Evolutionary conservation across 225 moss, liverwort and hornwort species (phyloP), one percentile per base, ranked within the genome.

Genomic region (Pleurozium schreberi): DNA sequence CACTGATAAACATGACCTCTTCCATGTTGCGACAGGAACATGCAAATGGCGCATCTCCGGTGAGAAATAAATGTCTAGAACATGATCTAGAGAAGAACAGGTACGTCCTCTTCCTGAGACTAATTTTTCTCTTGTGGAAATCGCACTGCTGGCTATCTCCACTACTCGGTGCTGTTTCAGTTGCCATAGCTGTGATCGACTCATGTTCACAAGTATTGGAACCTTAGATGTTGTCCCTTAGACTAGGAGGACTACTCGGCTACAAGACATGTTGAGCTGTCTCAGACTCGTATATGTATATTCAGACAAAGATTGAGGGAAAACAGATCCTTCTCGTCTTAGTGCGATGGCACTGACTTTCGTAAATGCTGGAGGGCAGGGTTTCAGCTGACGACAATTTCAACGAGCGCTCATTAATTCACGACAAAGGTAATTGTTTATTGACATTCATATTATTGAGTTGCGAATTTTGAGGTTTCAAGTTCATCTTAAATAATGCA

Each of bases 311-410:
- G 52, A 83, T 78, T 75, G 50, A 26, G n/a, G 73, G n/a, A 83
- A 57, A 49, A 21, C 36, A n/a, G 57, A 50, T 85, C 57, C 62
- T 63, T 86, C 83, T 50, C 43, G 71, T 75, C 53, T 49, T 80
- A 60, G 86, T 47, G 65, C 74, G 66, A 70, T 86, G 79, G 77
- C 40, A 84, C 88, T 91, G 74, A 93, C 68, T 67, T 81, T 47
- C 80, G 84, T 62, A 84, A 76, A 74, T 87, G 78, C 45, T 91
- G 86, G 88, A 88, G 86, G 81, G 78, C 90, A 93, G 90, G 89
- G 89, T 93, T 89, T 93, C 84, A 84, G 89, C 89, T 86, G 93
- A 83, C 65, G 88, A 91, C 66, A 91, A 93, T 88, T 91, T 88
- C 89, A 88, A 93, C 66, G 88, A 88, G 86, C 83, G 78, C 83